These are phyloP conservation scores for Jaenimonas drosophilae DNA, from an alignment of 208 protist genomes.

Conservation along the genomic window DNA sequence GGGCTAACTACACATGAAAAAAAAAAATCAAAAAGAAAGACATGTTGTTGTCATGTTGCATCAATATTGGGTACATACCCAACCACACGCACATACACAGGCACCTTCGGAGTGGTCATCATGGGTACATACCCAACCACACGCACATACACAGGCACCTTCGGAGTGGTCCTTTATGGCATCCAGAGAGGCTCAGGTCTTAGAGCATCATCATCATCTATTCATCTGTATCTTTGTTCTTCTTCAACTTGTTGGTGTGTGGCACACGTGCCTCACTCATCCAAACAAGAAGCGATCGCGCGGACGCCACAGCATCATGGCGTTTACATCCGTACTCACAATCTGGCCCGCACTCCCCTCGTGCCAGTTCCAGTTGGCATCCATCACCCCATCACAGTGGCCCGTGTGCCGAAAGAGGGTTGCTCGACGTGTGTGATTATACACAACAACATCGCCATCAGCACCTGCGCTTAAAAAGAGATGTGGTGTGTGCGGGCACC, in stretches of 20 bases:
- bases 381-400: slow-evolving; percentile 76
- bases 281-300: slow-evolving; percentile 66
- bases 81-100: too few species aligned
- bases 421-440: slow-evolving; percentile 35
- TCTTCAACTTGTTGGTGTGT: too few species aligned
- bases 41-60: not conserved
- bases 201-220: too few species aligned
- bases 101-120: too few species aligned
- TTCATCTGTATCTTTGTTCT: too few species aligned
- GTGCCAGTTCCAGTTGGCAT: slow-evolving; percentile 85
- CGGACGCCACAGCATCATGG: slow-evolving; percentile 83
- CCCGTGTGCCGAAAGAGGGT: slow-evolving; percentile 78
- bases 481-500: slow-evolving; percentile 78
- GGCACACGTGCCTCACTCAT: slow-evolving; percentile 1
- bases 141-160: too few species aligned
- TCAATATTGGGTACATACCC: too few species aligned
- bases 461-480: slow-evolving; percentile 68
- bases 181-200: too few species aligned
- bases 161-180: too few species aligned
- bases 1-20: not conserved
- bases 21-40: not conserved
- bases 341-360: slow-evolving; percentile 68
- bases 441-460: slow-evolving; percentile 69
- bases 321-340: slow-evolving; percentile 67
- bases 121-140: too few species aligned